These are phyloP conservation scores for Fusarium sp. DNA, from an alignment of 2,329 filamentous ascomycete species.

Conservation along the genomic window DNA sequence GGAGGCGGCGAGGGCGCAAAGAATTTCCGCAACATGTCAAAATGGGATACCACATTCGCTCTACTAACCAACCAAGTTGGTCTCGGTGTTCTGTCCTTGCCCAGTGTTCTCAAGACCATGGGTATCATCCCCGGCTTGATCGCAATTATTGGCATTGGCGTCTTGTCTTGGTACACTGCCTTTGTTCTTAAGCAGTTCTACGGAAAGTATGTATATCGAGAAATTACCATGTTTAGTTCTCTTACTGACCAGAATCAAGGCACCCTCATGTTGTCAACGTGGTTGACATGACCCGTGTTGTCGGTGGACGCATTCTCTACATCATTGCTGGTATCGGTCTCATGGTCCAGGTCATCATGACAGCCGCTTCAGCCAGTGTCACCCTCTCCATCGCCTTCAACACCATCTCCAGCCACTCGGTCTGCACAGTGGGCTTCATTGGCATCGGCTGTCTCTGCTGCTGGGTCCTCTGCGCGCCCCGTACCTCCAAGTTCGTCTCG, in stretches of 20 bases:
- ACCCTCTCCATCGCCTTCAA: slow-evolving; percentile 77
- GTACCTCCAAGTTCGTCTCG: slow-evolving; percentile 68
- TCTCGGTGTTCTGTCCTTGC: slow-evolving; percentile 73
- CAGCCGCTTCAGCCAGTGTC: slow-evolving; percentile 75
- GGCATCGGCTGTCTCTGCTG: slow-evolving; percentile 72
- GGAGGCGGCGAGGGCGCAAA: slow-evolving; percentile 50
- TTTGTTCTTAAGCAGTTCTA: slow-evolving; percentile 73
- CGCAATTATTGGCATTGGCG: slow-evolving; percentile 72
- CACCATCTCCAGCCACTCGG: slow-evolving; percentile 71
- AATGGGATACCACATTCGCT: slow-evolving; percentile 53
- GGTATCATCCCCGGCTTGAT: slow-evolving; percentile 77
- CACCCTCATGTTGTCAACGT: slow-evolving; percentile 78
- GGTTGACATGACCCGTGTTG: slow-evolving; percentile 74
- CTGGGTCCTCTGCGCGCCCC: slow-evolving; percentile 73
- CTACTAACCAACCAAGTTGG: slow-evolving; percentile 54
- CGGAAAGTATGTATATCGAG: slow-evolving; percentile 50
- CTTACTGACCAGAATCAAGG: slow-evolving; percentile 46
- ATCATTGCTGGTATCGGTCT: slow-evolving; percentile 68
- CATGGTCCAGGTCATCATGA: slow-evolving; percentile 79
- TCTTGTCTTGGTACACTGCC: slow-evolving; percentile 73
- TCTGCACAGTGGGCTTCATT: slow-evolving; percentile 77
- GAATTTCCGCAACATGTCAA: slow-evolving; percentile 52
- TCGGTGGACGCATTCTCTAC: slow-evolving; percentile 54
- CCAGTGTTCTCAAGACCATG: slow-evolving; percentile 76
- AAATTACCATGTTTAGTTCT: too few species aligned